A percentile compares a stretch with the other conserved stretches of the same genome.
These are phyloP conservation scores for Nicotiana otophora DNA, from an alignment of 257 asterid genomes.

Conservation along the genomic window DNA sequence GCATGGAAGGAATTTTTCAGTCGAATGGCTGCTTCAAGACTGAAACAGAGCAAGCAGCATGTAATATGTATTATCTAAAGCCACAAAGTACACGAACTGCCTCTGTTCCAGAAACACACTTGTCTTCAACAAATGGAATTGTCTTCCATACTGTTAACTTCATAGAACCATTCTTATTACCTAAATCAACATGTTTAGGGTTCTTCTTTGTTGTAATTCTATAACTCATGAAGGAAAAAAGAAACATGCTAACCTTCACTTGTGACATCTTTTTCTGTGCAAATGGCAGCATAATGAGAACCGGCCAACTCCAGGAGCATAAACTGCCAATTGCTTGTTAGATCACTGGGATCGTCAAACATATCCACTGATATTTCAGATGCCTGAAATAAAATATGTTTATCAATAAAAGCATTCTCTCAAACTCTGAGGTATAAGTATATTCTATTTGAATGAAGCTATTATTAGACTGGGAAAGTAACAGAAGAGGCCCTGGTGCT, in stretches of 20 bases:
- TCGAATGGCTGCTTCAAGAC: background rate
- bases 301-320: conserved; percentile 58
- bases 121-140: conserved; percentile 59
- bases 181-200: conserved; percentile 16
- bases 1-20: background rate
- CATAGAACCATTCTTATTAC: conserved; percentile 24
- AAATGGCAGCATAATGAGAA: conserved; percentile 81
- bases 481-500: background rate
- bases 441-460: background rate
- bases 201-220: background rate
- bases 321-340: conserved; percentile 56
- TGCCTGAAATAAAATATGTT: conserved; percentile 28
- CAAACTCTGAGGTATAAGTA: background rate
- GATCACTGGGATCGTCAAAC: conserved; percentile 32
- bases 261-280: conserved; percentile 39
- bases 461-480: background rate
- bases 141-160: conserved; percentile 77
- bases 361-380: conserved; percentile 55
- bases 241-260: conserved; percentile 36
- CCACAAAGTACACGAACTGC: conserved; percentile 45
- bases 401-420: background rate
- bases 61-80: conserved; percentile 17
- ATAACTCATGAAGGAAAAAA: background rate
- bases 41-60: background rate
- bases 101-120: conserved; percentile 63